phyloP scores from a whole-genome alignment of 2,329 filamentous ascomycete genomes.

The Fusarium luffae region DNA sequence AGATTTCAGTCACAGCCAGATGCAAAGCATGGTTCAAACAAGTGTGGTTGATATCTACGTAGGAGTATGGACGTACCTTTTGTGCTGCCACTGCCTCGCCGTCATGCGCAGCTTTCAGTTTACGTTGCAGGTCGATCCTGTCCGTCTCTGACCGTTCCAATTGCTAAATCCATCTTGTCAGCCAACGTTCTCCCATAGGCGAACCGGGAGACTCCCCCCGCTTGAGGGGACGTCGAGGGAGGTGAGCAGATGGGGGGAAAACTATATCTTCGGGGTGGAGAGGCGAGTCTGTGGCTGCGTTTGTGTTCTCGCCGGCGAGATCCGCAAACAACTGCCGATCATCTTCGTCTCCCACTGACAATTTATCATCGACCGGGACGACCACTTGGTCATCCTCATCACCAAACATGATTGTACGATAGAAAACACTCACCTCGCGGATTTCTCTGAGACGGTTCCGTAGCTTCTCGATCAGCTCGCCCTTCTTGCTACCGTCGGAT shows the following conservation, averaged over 20 bases:
- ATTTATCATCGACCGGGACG: not conserved
- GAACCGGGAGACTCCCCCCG: not conserved
- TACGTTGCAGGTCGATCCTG: conserved; percentile 65
- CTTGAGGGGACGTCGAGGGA: conserved; percentile 4
- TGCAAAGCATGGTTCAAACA: not conserved
- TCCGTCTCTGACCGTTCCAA: conserved; percentile 68
- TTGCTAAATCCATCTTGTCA: conserved; percentile 57
- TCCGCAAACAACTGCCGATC: not conserved
- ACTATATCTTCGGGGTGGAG: not conserved
- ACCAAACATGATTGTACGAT: conserved; percentile 12
- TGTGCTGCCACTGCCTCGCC: conserved; percentile 61
- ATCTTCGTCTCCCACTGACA: not conserved
- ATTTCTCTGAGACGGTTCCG: conserved; percentile 65
- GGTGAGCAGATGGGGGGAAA: not conserved
- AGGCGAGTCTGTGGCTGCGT: not conserved
- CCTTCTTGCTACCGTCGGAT: conserved; percentile 54
- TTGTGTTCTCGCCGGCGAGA: not conserved
- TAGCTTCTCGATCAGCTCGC: conserved; percentile 69
- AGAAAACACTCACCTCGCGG: conserved; percentile 64
- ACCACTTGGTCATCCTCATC: conserved; percentile 26
- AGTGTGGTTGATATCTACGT: conserved; percentile 3
- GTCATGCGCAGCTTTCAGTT: conserved; percentile 63
- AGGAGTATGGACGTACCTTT: conserved; percentile 58
- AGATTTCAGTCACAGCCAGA: conserved; percentile 6
- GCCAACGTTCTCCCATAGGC: conserved; percentile 1